Conservation (phyloP, 75 land plant genomes). For the Ceratopteris richardii region DNA sequence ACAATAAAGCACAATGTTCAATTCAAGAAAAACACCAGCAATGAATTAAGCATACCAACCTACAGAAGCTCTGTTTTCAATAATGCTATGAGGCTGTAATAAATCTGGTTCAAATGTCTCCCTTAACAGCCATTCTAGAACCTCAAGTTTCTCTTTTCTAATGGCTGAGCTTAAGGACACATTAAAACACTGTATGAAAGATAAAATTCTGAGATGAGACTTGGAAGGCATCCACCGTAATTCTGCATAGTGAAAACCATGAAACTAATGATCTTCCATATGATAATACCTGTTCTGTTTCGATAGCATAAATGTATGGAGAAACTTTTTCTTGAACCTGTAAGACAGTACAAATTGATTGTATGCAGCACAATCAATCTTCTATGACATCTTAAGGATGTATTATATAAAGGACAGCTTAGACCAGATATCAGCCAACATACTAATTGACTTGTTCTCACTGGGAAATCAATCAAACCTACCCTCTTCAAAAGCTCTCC, state of each 20-base stretch:
- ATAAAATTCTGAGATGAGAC: background rate
- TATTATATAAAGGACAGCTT: no score
- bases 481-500: conserved; percentile 59
- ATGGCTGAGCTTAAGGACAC: conserved; percentile 47
- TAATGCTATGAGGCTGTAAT: conserved; percentile 45
- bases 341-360: background rate
- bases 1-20: background rate
- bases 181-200: conserved; percentile 71
- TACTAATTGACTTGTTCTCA: background rate
- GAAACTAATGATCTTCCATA: no score
- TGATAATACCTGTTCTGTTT: conserved; percentile 75
- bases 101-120: conserved; percentile 87
- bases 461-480: background rate
- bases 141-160: conserved; percentile 45
- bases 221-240: background rate
- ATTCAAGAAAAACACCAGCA: background rate
- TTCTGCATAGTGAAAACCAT: no score
- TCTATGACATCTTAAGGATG: no score
- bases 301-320: conserved; percentile 36
- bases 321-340: conserved; percentile 62
- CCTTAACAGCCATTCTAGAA: conserved; percentile 61
- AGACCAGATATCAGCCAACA: no score
- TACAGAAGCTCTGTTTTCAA: conserved; percentile 20
- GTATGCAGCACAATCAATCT: background rate
- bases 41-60: background rate